Base-by-base conservation (phyloP, 2,329 filamentous ascomycete genomes). In the Ceratocystis cacaofunesta region DNA sequence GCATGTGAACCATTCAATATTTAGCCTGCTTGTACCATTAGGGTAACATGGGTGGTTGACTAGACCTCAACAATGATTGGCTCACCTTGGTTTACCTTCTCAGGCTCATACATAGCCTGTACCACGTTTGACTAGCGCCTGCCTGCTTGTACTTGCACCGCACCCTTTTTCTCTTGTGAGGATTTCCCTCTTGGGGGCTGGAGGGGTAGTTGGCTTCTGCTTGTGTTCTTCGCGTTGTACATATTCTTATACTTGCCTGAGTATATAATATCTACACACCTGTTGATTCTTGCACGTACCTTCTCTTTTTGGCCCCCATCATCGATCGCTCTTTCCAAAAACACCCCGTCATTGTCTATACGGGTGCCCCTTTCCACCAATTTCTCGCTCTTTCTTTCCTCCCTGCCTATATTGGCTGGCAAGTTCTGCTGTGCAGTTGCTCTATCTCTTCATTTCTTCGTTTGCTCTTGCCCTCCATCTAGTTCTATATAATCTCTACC, bases 271-370 rank as follows among this genome's bases (percentile, higher is more conserved):
- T 52, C 64, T 48, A 60, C 65, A 55, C 61, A 65, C 62, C 68
- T 64, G 63, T 67, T 52, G 70, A 64, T 66, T 70, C 55, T 62
- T 62, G 65, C 67, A 63, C n/a, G 41, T 62, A 36, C 52, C 41
- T 62, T 66, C 43, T 41, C 41, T 22, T 57, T 58, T 19, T 63
- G 60, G 41, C n/a, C 46, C 61, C 57, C 19, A n/a, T 32, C 22
- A 30, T 36, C 43, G 8, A 60, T 19, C 57, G 48, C 48, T 52
- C 48, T 52, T 52, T 52, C 48, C 48, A 2, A 17, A 52, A 52
- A 25, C 19, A 25, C 10, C 1, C 8, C 22, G 22, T 52, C 48
- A 52, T 28, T 52, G 22, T 52, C 48, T 28, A 52, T 6, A 52
- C 48, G 48, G 48, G 48, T 52, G 22, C 22, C 3, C 10, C 10